Evolutionary conservation across 2,329 filamentous ascomycete species (phyloP).

Genomic region (Epichloe bromicola): DNA sequence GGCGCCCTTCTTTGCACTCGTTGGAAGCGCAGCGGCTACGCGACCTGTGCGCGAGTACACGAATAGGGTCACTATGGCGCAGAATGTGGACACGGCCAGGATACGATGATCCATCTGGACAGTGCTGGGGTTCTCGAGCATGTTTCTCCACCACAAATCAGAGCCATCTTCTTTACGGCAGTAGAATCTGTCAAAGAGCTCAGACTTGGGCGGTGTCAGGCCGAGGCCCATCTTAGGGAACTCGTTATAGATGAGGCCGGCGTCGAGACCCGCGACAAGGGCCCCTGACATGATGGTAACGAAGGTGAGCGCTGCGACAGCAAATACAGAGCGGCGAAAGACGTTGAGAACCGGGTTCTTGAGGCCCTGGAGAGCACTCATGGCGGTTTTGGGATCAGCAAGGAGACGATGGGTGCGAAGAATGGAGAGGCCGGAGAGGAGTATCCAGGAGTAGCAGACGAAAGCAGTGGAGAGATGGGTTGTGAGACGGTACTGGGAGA

Average conservation of each 20-base stretch:
- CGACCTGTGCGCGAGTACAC: slow-evolving; percentile 62
- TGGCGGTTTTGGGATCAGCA: slow-evolving; percentile 48
- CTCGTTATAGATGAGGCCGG: slow-evolving; percentile 96
- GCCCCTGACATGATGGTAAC: slow-evolving; percentile 86
- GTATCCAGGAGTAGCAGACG: slow-evolving; percentile 86
- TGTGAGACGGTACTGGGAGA: slow-evolving; percentile 86
- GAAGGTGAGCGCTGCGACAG: slow-evolving; percentile 66
- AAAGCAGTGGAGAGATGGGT: slow-evolving; percentile 86
- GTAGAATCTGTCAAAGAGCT: slow-evolving; percentile 81
- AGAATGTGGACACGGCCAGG: slow-evolving; percentile 80
- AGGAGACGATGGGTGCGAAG: slow-evolving; percentile 65
- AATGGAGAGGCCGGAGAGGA: slow-evolving; percentile 75
- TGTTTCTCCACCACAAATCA: slow-evolving; percentile 93
- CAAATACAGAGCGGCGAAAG: slow-evolving; percentile 62
- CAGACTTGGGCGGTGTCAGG: slow-evolving; percentile 64
- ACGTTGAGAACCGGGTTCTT: slow-evolving; percentile 52
- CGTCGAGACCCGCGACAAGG: slow-evolving; percentile 87
- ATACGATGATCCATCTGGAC: slow-evolving; percentile 95
- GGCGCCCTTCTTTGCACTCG: slow-evolving; percentile 53
- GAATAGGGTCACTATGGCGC: slow-evolving; percentile 64
- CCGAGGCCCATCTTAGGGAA: slow-evolving; percentile 91
- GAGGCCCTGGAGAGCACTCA: slow-evolving; percentile 48
- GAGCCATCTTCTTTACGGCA: slow-evolving; percentile 61
- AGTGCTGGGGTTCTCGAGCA: slow-evolving; percentile 90
- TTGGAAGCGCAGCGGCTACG: slow-evolving; percentile 45